Evolutionary conservation across 208 protist species (phyloP).

Genomic region (Leishmania tropica): DNA sequence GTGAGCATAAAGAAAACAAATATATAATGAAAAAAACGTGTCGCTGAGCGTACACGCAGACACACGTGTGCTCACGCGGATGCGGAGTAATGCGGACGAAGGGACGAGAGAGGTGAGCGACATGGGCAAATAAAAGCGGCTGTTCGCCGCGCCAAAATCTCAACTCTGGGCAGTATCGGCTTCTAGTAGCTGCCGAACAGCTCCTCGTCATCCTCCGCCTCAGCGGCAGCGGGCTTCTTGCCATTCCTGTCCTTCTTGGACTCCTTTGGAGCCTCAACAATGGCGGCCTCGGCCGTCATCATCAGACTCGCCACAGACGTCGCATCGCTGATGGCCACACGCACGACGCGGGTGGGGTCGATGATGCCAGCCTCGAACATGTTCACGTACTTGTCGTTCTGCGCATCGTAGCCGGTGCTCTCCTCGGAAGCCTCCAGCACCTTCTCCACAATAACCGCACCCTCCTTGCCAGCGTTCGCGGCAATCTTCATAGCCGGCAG

Average conservation of each 20-base stretch:
- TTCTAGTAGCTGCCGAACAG: slow-evolving; percentile 39
- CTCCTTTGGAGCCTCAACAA: slow-evolving; percentile 61
- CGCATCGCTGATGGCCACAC: slow-evolving; percentile 96
- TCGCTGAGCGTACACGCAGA: neutral
- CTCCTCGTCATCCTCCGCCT: slow-evolving; percentile 35
- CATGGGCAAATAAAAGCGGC: neutral
- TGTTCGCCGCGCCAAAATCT: neutral
- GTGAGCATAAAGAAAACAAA: neutral
- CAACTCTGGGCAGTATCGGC: neutral
- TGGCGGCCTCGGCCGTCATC: slow-evolving; percentile 95
- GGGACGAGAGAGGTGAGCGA: neutral
- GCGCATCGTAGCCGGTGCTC: slow-evolving; percentile 95
- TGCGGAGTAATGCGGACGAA: neutral
- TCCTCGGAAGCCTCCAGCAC: slow-evolving; percentile 88
- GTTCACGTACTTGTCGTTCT: slow-evolving; percentile 95
- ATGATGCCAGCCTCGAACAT: slow-evolving; percentile 99
- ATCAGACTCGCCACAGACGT: slow-evolving; percentile 97
- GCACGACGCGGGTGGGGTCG: slow-evolving; percentile 99
- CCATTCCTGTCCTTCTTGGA: slow-evolving; percentile 29
- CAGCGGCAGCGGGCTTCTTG: slow-evolving; percentile 13
- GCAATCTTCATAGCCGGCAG: slow-evolving; percentile 95
- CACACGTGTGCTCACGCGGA: neutral
- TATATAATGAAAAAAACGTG: neutral
- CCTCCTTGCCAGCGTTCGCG: slow-evolving; percentile 98
- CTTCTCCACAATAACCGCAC: slow-evolving; percentile 97